These are phyloP conservation scores for Aureobasidium sp. DNA, from an alignment of 2,329 filamentous ascomycete genomes.

Conservation along the genomic window DNA sequence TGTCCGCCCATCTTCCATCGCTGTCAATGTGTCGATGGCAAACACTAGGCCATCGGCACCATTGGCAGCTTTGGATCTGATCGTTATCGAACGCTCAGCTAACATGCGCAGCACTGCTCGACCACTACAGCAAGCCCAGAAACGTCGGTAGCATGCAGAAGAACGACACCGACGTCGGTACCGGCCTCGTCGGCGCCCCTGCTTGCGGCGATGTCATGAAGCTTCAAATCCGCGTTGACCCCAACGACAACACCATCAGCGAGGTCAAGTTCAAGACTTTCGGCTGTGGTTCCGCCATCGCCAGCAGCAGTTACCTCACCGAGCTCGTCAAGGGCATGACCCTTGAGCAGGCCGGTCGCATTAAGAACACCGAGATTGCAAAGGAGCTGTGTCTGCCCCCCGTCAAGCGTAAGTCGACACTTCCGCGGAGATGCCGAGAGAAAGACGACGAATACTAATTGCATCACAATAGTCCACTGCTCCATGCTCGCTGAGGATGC, in stretches of 20 bases:
- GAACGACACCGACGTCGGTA: constrained; percentile 73
- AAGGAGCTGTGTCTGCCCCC: constrained; percentile 88
- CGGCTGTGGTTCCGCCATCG: constrained; percentile 89
- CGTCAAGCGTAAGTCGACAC: constrained; percentile 62
- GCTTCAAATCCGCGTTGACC: constrained; percentile 86
- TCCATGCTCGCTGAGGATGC: constrained; percentile 89
- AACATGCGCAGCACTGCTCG: constrained; percentile 48
- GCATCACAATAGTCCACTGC: constrained; percentile 60
- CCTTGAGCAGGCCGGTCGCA: constrained; percentile 81
- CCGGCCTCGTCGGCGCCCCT: constrained; percentile 79
- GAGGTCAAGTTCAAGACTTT: constrained; percentile 99
- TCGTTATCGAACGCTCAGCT: constrained; percentile 22
- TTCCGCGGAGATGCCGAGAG: not conserved
- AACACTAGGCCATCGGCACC: constrained; percentile 3
- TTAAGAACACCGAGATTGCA: constrained; percentile 96
- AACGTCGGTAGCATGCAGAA: constrained; percentile 76
- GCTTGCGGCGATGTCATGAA: constrained; percentile 93
- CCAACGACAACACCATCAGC: constrained; percentile 75
- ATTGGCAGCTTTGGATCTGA: not conserved
- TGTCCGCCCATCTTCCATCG: constrained; percentile 23
- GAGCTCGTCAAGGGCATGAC: constrained; percentile 95
- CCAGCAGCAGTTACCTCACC: constrained; percentile 87
- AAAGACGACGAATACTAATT: constrained; percentile 1
- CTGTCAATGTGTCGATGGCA: not conserved
- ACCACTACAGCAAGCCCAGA: constrained; percentile 72